Conservation (phyloP, 495 filamentous ascomycete species). For the Apodospora peruviana region DNA sequence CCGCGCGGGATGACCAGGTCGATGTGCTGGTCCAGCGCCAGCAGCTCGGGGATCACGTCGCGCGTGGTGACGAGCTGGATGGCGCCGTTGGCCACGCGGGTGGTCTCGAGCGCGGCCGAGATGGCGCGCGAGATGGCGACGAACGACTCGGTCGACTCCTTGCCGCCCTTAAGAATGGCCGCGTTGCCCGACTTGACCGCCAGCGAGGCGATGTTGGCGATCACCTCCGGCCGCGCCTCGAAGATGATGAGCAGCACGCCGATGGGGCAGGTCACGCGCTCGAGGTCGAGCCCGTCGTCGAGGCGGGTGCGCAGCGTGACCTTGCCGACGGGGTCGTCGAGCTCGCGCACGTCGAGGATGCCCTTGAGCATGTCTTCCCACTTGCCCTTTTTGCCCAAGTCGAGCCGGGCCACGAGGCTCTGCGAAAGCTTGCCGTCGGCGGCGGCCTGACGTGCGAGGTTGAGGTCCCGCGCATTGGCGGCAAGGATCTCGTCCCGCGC, state of each 20-base stretch:
- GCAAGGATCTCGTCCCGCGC: constrained; percentile 71
- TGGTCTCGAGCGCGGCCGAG: constrained; percentile 66
- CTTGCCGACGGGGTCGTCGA: constrained; percentile 90
- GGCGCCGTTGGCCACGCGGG: constrained; percentile 75
- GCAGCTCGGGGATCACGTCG: constrained; percentile 78
- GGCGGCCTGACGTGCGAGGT: constrained; percentile 64
- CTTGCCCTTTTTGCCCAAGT: constrained; percentile 26
- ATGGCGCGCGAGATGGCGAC: constrained; percentile 81
- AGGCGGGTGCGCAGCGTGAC: constrained; percentile 76
- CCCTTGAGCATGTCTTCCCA: constrained; percentile 83
- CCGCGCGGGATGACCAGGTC: constrained; percentile 94
- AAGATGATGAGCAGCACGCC: constrained; percentile 96
- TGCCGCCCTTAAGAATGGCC: constrained; percentile 94
- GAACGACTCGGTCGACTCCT: constrained; percentile 93
- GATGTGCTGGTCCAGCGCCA: constrained; percentile 77
- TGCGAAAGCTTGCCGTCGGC: constrained; percentile 68
- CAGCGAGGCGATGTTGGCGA: constrained; percentile 96
- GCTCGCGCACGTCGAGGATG: constrained; percentile 78
- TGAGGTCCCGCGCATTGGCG: constrained; percentile 80
- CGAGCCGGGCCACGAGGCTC: constrained; percentile 86
- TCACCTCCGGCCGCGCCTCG: constrained; percentile 95
- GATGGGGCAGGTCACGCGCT: constrained; percentile 87
- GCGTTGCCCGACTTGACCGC: constrained; percentile 97
- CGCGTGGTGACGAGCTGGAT: constrained; percentile 91
- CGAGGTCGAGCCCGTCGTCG: constrained; percentile 81